These are phyloP conservation scores for Ceratocystis ficicola DNA, from an alignment of 2,329 filamentous ascomycete species.

Conservation along the genomic window DNA sequence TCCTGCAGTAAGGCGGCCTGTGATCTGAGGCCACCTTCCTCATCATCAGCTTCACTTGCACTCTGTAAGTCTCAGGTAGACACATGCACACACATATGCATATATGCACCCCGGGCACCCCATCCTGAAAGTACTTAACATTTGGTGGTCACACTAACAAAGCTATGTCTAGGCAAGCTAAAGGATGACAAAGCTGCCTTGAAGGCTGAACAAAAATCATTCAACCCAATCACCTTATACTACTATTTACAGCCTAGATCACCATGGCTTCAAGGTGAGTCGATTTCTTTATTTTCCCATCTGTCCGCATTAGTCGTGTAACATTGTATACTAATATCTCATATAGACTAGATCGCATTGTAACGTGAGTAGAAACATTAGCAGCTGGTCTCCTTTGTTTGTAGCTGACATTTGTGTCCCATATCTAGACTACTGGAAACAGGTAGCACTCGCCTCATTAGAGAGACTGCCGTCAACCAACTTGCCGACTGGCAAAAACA, in stretches of 20 bases:
- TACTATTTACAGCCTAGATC: conserved; percentile 26
- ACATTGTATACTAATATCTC: conserved; percentile 13
- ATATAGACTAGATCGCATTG: conserved; percentile 64
- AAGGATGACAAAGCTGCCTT: conserved; percentile 23
- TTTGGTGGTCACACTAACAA: not conserved
- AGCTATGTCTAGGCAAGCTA: not conserved
- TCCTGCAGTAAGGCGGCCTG: not conserved
- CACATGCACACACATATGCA: not conserved
- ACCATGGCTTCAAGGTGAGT: conserved; percentile 46
- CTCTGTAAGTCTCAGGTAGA: not conserved
- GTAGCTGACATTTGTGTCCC: not conserved
- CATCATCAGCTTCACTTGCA: not conserved
- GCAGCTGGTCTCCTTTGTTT: not conserved
- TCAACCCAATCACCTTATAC: conserved; percentile 15
- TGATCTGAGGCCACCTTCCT: not conserved
- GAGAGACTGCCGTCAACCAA: conserved; percentile 93
- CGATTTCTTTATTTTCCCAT: conserved; percentile 21
- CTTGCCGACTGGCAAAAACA: conserved; percentile 96
- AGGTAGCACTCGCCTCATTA: conserved; percentile 87
- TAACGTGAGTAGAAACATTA: conserved; percentile 54
- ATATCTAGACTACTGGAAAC: conserved; percentile 74
- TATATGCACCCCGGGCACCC: not conserved
- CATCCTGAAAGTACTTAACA: not conserved
- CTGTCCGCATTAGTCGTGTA: not conserved
- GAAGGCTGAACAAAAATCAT: conserved; percentile 22